phyloP scores from a whole-genome alignment of 106 monocot genomes.

The Gastrodia elata region DNA sequence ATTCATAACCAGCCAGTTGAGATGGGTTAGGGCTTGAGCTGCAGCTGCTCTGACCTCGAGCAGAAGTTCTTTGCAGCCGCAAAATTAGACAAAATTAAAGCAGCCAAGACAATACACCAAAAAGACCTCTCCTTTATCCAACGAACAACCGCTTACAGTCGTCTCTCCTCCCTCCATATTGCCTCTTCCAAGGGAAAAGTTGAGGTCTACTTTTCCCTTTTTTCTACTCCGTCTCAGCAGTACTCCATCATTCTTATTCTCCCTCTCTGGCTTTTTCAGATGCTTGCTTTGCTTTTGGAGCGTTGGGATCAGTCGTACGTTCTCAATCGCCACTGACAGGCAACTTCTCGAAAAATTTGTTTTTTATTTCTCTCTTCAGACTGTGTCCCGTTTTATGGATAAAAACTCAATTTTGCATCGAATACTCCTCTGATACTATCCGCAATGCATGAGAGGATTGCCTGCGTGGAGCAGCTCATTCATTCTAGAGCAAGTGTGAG shows the following conservation, averaged over 20 bases:
- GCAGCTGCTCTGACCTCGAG: constrained; percentile 18
- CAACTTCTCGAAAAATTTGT: constrained; percentile 8
- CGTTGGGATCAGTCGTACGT: constrained; percentile 37
- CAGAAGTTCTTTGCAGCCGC: constrained; percentile 28
- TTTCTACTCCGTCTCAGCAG: neutral
- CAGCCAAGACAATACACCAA: constrained; percentile 13
- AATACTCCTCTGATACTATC: constrained; percentile 93
- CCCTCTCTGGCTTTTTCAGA: constrained; percentile 6
- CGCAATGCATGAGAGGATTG: constrained; percentile 83
- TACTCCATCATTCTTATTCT: neutral
- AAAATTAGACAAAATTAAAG: constrained; percentile 22
- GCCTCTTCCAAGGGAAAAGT: constrained; percentile 42
- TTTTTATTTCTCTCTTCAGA: neutral
- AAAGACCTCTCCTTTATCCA: constrained; percentile 15
- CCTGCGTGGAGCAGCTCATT: constrained; percentile 70
- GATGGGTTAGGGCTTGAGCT: constrained; percentile 40
- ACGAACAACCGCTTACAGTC: constrained; percentile 18
- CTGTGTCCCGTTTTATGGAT: too few relatives aligned
- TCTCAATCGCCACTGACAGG: constrained; percentile 72
- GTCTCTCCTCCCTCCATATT: constrained; percentile 49
- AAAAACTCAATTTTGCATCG: neutral
- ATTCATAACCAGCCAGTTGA: too few relatives aligned
- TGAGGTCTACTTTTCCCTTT: constrained; percentile 31
- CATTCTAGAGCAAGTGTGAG: constrained; percentile 73
- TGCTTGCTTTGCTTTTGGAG: constrained; percentile 42